Percentiles rank a stretch among this genome's conserved stretches.
These are phyloP conservation scores for Emmonsia crescens DNA, from an alignment of 2,329 filamentous ascomycete species.

Conservation along the genomic window DNA sequence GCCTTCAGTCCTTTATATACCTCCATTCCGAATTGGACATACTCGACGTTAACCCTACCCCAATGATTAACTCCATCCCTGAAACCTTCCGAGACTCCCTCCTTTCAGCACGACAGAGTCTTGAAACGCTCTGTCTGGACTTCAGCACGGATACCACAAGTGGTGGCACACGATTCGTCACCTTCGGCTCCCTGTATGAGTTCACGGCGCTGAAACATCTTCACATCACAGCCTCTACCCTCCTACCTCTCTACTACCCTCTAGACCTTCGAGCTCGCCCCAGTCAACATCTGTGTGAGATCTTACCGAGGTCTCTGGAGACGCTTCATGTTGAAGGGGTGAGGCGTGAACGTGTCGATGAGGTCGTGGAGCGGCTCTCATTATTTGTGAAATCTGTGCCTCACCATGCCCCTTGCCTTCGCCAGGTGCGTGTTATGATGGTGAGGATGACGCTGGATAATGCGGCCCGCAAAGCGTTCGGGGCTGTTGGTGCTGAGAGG, in stretches of 20 bases:
- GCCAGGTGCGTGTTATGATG: neutral
- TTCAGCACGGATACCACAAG: neutral
- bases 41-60: neutral
- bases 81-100: neutral
- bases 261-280: neutral
- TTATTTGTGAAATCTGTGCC: neutral
- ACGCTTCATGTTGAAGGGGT: neutral
- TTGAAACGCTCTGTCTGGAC: neutral
- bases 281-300: neutral
- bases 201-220: neutral
- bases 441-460: neutral
- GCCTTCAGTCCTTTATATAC: neutral
- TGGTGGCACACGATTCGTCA: no score
- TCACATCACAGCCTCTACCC: neutral
- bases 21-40: neutral
- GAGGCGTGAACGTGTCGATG: neutral
- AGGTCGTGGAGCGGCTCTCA: neutral
- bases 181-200: neutral
- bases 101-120: neutral
- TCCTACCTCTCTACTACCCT: neutral
- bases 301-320: neutral
- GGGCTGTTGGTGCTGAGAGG: neutral
- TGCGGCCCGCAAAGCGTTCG: neutral
- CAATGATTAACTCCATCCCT: neutral
- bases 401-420: neutral